Base-by-base conservation (phyloP, 192 early-diverging fungal species). In the Haplosporangium gracile region DNA sequence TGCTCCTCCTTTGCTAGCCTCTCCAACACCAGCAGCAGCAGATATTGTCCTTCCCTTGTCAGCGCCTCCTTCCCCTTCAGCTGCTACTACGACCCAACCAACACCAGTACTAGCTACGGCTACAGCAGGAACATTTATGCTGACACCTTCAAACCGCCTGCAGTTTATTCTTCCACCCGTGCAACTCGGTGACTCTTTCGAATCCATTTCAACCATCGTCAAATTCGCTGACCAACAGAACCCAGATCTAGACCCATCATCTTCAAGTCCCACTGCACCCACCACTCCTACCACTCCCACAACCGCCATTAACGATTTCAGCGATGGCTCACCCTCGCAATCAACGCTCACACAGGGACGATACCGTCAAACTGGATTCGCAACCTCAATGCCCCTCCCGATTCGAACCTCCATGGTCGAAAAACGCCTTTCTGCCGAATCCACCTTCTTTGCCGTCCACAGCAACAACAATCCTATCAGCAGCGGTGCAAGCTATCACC, bases 171-270 rank as follows among this genome's bases (percentile, higher is more conserved):
- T 86, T 16, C 79, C 84, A 3, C 79, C 79, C 4, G 38, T 86
- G 15, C 76, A 77, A 20, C 84, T 86, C 5, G 84, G 84, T 4
- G 84, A 86, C 9, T 78, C 84, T 20, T 74, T 86, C 34, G 84
- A 74, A 22, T 78, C 78, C 10, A 68, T 77, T 9, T 57, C 79
- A 3, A 24, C 57, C 29, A 45, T 71, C 5, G 26, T 49, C 22
- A 57, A 26, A 24, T 49, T 55, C 20, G 36, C 32, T 4, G 29
- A 70, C 63, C 36, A 63, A 20, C 36, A 47, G 29, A 16, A 70
- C 51, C n/a, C 32, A 5, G 60, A 57, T 20, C 4, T 32, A 32
- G 22, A 39, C 11, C 0, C 3, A 15, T 15, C 60, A 13, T 34
- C 60, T 1, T 65, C 60, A 65, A 65, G 13, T 32, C 60, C 0